Evolutionary conservation across 2,329 filamentous ascomycete genomes (phyloP), one percentile per base, ranked within the genome.

Genomic region (Aspergillus latus): DNA sequence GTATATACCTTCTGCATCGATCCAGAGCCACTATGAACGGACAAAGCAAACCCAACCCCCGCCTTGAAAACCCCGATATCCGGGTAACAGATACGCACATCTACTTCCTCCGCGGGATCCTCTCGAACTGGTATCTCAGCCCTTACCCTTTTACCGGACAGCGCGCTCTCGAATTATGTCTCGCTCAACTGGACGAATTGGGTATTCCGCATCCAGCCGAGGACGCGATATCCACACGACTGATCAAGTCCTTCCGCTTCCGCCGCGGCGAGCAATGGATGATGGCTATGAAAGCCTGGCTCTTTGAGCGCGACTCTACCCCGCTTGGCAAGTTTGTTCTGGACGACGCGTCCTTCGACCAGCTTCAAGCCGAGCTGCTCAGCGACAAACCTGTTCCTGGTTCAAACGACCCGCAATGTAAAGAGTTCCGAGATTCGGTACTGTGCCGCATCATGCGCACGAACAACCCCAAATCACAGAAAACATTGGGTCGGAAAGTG

Each of bases 181-280:
- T 59, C n/a, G 39, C 47, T 13, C 15, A 45, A 5, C 47, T 59
- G 10, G 47, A 54, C 42, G 36, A 34, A 1, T 29, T 54, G 13
- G 34, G 34, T 0, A 51, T 59, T 21, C 37, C 50, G 2, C 51
- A 54, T 15, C 57, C 54, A 3, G n/a, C 47, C 4, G 26, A 11
- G 16, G 16, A 51, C 3, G 48, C 57, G 26, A 28, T 47, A 7
- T 44, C 51, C 5, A 57, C 57, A 8, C 42, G 46, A 4, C 54
- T 59, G 1, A 36, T 59, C 26, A 4, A 30, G n/a, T 21, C 39
- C 5, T 59, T 50, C 29, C 10, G n/a, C 16, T 59, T 59, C 44
- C 29, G n/a, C 26, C 48, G 54, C 37, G 57, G 57, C n/a, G 57
- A 59, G 36, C 57, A 59, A 37, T 59, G 57, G 57, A 59, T 59